Conservation (phyloP, 2,329 filamentous ascomycete genomes). For the Alternaria arborescens region DNA sequence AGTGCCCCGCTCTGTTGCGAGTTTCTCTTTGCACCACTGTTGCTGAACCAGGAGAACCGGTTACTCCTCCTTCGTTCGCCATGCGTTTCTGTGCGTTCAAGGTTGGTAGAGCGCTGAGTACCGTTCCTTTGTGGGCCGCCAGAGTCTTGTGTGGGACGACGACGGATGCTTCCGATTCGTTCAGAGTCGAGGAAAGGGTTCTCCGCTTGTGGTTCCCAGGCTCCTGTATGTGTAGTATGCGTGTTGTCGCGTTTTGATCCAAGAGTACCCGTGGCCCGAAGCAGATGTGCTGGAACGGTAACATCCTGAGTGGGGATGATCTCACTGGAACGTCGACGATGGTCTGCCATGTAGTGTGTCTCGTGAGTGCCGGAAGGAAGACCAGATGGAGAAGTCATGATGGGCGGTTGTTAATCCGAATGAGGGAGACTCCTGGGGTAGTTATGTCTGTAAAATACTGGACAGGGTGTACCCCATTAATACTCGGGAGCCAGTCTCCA, state of each 20-base stretch:
- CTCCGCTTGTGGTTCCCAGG: slow-evolving; percentile 26
- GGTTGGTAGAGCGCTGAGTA: slow-evolving; percentile 12
- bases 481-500: slow-evolving; percentile 12
- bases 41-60: slow-evolving; percentile 4
- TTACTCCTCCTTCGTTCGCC: slow-evolving; percentile 9
- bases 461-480: slow-evolving; percentile 13
- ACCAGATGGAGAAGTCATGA: slow-evolving; percentile 11
- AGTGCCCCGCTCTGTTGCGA: slow-evolving; percentile 4
- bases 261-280: slow-evolving; percentile 26
- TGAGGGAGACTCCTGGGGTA: neutral
- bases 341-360: neutral
- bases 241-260: slow-evolving; percentile 26
- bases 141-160: slow-evolving; percentile 13
- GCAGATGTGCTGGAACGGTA: slow-evolving; percentile 32
- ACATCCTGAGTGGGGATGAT: slow-evolving; percentile 23
- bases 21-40: neutral
- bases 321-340: slow-evolving; percentile 12
- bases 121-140: slow-evolving; percentile 5
- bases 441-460: neutral
- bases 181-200: slow-evolving; percentile 19
- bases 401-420: slow-evolving; percentile 1
- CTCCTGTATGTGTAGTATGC: slow-evolving; percentile 12
- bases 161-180: slow-evolving; percentile 16
- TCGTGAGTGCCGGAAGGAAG: neutral
- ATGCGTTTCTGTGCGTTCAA: slow-evolving; percentile 14